Base-by-base conservation (phyloP, 2,329 filamentous ascomycete species). In the Endocalyx cinctus region DNA sequence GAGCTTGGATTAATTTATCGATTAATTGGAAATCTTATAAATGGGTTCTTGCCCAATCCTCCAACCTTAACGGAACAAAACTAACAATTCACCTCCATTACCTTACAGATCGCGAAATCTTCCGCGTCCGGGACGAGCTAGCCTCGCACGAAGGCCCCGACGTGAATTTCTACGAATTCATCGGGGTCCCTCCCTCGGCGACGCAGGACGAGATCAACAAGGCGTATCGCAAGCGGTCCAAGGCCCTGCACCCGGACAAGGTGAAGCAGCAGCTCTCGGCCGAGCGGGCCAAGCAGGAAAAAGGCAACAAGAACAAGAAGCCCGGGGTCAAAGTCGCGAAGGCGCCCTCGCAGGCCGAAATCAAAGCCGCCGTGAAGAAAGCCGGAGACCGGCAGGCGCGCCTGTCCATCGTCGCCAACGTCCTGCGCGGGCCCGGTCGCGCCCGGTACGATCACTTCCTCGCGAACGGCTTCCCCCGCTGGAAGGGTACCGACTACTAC, bases 401-500 rank as follows among this genome's bases (percentile, higher is more conserved):
- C 25, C 74, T 98, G 25, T 83, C 83, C 42, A 77, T 95, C 52
- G 84, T 97, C 34, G 80, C 82, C 48, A 84, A 87, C 54, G 84
- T 98, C 54, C 80, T 98, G 33, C 81, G 85, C 49, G 87, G 90
- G 2, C 69, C 84, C 4, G 76, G 77, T 34, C 78, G 92, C 43
- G 84, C 87, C 48, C 84, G 92, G 43, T 98, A 98, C 63, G 90
- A 98, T 59, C 84, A 96, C 62, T 98, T 97, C 68, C 65, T 97
- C 40, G 67, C 70, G 59, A 88, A 97, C 62, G 92, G 92, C 41
- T 98, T 98, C 68, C 92, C 92, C 19, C 79, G 78, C 35, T 98
- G 92, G 92, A 89, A 90, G 67, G 92, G 92, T 38, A 96, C 90
- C 27, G 90, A 92, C 42, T 98, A 98, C 74, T 98, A 97, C 74